These are phyloP conservation scores for Seiridium cupressi DNA, from an alignment of 2,329 filamentous ascomycete species.

Conservation along the genomic window DNA sequence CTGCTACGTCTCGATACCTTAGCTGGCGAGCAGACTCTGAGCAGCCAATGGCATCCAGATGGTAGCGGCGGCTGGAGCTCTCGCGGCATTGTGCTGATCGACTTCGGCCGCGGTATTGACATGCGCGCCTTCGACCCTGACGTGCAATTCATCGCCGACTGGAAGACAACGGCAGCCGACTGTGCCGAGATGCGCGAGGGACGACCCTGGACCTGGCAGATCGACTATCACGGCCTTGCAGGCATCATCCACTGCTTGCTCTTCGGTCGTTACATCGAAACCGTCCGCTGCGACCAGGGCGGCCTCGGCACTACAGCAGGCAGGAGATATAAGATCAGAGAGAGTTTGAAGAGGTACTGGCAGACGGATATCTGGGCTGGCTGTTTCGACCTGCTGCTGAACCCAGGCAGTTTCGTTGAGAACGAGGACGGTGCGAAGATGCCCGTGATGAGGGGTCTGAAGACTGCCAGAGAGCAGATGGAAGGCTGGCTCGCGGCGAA, in stretches of 20 bases:
- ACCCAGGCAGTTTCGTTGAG: slow-evolving; percentile 68
- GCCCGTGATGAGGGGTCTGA: slow-evolving; percentile 73
- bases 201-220: slow-evolving; percentile 94
- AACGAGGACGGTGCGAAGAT: slow-evolving; percentile 65
- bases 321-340: slow-evolving; percentile 76
- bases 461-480: slow-evolving; percentile 71
- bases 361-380: slow-evolving; percentile 87
- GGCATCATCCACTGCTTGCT: slow-evolving; percentile 85
- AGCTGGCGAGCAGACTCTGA: slow-evolving; percentile 42
- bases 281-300: slow-evolving; percentile 54
- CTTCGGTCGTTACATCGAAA: slow-evolving; percentile 95
- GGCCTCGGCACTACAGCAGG: slow-evolving; percentile 54
- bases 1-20: slow-evolving; percentile 74
- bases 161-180: slow-evolving; percentile 83
- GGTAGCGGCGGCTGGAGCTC: slow-evolving; percentile 76
- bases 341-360: slow-evolving; percentile 92
- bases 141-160: slow-evolving; percentile 91
- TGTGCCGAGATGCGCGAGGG: slow-evolving; percentile 95
- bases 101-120: slow-evolving; percentile 93
- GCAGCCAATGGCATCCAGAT: slow-evolving; percentile 66
- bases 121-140: slow-evolving; percentile 78
- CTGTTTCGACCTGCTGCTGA: slow-evolving; percentile 82
- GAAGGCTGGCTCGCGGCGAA: slow-evolving; percentile 79
- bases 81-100: slow-evolving; percentile 84
- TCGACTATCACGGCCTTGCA: slow-evolving; percentile 92